phyloP scores from a whole-genome alignment of 177 flowering plant species.

The Vitis hybrid region DNA sequence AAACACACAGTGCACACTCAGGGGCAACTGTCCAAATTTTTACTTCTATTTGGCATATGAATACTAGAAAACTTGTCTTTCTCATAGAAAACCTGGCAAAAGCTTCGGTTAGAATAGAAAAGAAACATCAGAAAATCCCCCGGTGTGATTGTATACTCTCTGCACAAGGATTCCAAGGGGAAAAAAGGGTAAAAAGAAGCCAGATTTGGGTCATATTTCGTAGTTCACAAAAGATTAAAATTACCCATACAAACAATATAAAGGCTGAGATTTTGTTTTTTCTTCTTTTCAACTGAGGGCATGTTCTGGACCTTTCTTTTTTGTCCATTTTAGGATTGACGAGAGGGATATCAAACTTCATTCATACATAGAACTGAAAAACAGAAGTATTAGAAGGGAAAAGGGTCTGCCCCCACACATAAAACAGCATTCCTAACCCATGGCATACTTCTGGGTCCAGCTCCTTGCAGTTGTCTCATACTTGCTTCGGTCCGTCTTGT shows the following conservation, averaged over 20 bases:
- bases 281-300: not conserved
- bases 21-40: too few species aligned
- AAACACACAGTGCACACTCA: too few species aligned
- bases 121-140: too few species aligned
- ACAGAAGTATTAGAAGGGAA: not conserved
- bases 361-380: conserved; percentile 13
- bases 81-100: too few species aligned
- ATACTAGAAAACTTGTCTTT: too few species aligned
- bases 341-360: conserved; percentile 21
- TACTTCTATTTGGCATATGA: too few species aligned
- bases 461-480: conserved; percentile 70
- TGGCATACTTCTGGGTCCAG: conserved; percentile 82
- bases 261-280: not conserved
- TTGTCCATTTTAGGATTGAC: conserved; percentile 13
- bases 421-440: conserved; percentile 38
- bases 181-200: too few species aligned
- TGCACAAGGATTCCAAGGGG: too few species aligned
- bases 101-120: too few species aligned
- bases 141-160: too few species aligned
- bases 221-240: conserved; percentile 3
- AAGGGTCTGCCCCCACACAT: conserved; percentile 5
- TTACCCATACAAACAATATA: conserved; percentile 17
- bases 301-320: conserved; percentile 5
- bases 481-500: conserved; percentile 64
- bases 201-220: conserved; percentile 1